phyloP scores from a whole-genome alignment of 805 yeast genomes.

The Metschnikowia shivogae region DNA sequence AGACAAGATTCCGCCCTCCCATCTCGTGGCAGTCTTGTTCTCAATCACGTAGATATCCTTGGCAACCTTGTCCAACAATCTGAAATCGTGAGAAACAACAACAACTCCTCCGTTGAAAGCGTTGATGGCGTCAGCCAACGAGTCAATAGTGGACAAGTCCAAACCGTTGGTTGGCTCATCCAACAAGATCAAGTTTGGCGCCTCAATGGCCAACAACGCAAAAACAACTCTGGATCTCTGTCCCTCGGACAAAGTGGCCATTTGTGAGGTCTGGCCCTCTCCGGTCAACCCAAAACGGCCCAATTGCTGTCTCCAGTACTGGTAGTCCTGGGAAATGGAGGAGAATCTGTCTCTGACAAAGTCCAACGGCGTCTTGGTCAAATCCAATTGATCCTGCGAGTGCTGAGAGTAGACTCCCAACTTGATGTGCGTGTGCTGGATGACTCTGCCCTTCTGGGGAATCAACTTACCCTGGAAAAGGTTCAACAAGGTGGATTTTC shows the following conservation, averaged over 20 bases:
- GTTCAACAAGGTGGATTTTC: conserved; percentile 93
- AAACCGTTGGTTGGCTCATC: conserved; percentile 99
- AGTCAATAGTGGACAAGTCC: conserved; percentile 97
- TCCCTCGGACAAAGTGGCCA: conserved; percentile 98
- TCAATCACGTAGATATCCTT: conserved; percentile 96
- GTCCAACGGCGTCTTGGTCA: conserved; percentile 92
- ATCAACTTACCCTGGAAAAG: conserved; percentile 92
- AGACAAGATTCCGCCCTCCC: conserved; percentile 88
- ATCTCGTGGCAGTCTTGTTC: conserved; percentile 90
- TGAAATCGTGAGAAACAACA: conserved; percentile 98
- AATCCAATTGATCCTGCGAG: conserved; percentile 95
- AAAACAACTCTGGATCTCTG: conserved; percentile 99
- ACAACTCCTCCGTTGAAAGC: conserved; percentile 97
- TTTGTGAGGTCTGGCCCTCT: conserved; percentile 96
- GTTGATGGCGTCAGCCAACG: conserved; percentile 93
- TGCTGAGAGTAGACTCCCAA: conserved; percentile 99
- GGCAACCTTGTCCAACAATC: conserved; percentile 94
- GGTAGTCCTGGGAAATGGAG: conserved; percentile 91
- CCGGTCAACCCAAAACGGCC: conserved; percentile 99
- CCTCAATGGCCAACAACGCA: conserved; percentile 90
- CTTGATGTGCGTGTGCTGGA: conserved; percentile 95
- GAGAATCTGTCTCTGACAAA: conserved; percentile 95
- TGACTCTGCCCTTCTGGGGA: conserved; percentile 92
- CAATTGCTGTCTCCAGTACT: conserved; percentile 96
- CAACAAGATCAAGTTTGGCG: conserved; percentile 88